Conservation (phyloP, 106 monocot species). For the Platanthera zijinensis region DNA sequence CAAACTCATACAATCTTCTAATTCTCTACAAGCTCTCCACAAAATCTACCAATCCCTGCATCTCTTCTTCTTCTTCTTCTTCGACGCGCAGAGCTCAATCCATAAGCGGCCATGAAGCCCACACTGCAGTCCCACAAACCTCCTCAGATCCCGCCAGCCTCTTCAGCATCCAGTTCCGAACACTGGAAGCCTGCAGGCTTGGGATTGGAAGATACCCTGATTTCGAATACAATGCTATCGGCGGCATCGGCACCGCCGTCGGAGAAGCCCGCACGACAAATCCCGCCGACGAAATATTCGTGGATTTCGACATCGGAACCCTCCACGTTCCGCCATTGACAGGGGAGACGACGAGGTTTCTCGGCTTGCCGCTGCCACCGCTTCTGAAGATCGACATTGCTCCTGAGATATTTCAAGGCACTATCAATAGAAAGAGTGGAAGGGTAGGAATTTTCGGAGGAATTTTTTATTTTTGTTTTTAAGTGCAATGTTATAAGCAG, state of each 20-base stretch:
- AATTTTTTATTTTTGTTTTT: too few relatives aligned
- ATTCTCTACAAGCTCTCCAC: not conserved
- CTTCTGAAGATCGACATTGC: conserved; percentile 78
- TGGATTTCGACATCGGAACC: conserved; percentile 38
- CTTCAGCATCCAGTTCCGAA: conserved; percentile 8
- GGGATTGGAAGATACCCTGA: conserved; percentile 20
- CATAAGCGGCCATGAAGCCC: not conserved
- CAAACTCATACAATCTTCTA: not conserved
- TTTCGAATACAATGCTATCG: conserved; percentile 17
- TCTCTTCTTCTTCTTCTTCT: not conserved
- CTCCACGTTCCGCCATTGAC: conserved; percentile 66
- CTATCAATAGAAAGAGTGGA: conserved; percentile 39
- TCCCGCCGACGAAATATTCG: conserved; percentile 14
- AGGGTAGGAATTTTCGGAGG: conserved; percentile 24
- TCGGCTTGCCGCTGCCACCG: conserved; percentile 84
- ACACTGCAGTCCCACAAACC: not conserved
- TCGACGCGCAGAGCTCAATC: not conserved
- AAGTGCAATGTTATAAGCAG: too few relatives aligned
- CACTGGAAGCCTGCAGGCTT: conserved; percentile 22
- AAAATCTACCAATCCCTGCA: not conserved
- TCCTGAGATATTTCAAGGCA: conserved; percentile 59
- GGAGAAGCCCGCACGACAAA: not conserved
- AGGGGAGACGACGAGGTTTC: conserved; percentile 68
- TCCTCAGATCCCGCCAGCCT: not conserved
- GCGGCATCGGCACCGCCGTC: conserved; percentile 6